Evolutionary conservation across 1,284 basidiomycete genomes (phyloP).

Genomic region (Fistulinella staudtii): DNA sequence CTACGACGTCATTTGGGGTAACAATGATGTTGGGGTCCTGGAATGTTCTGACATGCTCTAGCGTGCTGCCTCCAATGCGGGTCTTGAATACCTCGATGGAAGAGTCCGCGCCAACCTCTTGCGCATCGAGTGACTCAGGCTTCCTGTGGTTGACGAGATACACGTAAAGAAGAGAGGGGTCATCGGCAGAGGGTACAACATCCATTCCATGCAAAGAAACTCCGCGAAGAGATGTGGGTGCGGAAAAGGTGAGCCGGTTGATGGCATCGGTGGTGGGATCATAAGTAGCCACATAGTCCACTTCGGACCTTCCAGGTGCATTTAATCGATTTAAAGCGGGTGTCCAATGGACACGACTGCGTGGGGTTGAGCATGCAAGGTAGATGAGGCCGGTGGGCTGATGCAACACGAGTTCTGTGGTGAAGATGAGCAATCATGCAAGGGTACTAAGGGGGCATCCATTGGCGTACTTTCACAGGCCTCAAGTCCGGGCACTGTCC

Average conservation of each 20-base stretch:
- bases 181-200: conserved; percentile 50
- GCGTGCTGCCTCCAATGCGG: conserved; percentile 36
- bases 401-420: conserved; percentile 54
- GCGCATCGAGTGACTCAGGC: conserved; percentile 36
- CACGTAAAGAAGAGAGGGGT: conserved; percentile 53
- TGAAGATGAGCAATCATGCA: neutral
- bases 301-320: conserved; percentile 38
- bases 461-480: conserved; percentile 58
- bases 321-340: conserved; percentile 48
- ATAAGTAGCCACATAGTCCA: conserved; percentile 64
- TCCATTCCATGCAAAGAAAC: conserved; percentile 72
- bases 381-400: conserved; percentile 59
- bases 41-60: conserved; percentile 59
- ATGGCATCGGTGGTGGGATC: conserved; percentile 45
- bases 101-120: conserved; percentile 63
- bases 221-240: conserved; percentile 39
- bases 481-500: conserved; percentile 45
- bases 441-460: too few species aligned
- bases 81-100: conserved; percentile 70
- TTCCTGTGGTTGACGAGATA: conserved; percentile 69
- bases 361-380: conserved; percentile 62
- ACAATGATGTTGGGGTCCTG: conserved; percentile 49
- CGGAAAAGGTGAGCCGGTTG: conserved; percentile 43
- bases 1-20: conserved; percentile 70
- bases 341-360: conserved; percentile 51